Base-by-base conservation (phyloP, 139 green algal genomes). In the Closterium sp. region DNA sequence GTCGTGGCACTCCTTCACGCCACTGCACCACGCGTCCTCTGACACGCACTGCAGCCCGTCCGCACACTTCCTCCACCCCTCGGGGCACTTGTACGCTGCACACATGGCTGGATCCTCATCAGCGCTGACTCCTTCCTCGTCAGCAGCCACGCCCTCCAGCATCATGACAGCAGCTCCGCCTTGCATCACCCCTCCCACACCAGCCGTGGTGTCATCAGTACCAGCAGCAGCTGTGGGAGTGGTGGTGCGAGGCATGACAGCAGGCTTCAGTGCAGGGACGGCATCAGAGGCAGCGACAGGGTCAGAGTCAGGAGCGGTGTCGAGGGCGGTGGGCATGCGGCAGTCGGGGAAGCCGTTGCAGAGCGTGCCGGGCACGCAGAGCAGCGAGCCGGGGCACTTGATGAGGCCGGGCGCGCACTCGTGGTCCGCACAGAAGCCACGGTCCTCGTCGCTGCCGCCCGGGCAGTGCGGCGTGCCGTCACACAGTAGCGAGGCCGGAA, bases 381-480 rank as follows among this genome's bases (percentile, higher is more conserved):
- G n/a, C n/a, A 31, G n/a, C 17, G n/a, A 31, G n/a, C 84, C 84
- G 7, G n/a, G n/a, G 84, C 84, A 87, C 84, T 87, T 87, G 84
- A 87, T 31, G 84, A 31, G n/a, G 84, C 84, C 84, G 6, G 84
- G n/a, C n/a, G n/a, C 28, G 27, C 84, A 87, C 84, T 90, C 1
- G 87, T 90, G 42, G 19, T 22, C 29, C n/a, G 87, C 38, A 79
- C 87, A 90, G 87, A 90, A 90, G 87, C 24, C 45, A 13, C n/a
- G n/a, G 42, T 73, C 38, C 87, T 90, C 87, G 45, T 90, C 87
- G n/a, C n/a, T 50, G 87, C 87, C 87, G 87, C 45, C 87, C 1
- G 45, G 87, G 28, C 87, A 90, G 87, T 90, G n/a, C n/a, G 87
- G 87, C 24, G 87, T 88, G 22, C 87, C 87, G n/a, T 90, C 87